Evolutionary conservation across 495 filamentous ascomycete species (phyloP).

Genomic region (Polyplosphaeria fusca): DNA sequence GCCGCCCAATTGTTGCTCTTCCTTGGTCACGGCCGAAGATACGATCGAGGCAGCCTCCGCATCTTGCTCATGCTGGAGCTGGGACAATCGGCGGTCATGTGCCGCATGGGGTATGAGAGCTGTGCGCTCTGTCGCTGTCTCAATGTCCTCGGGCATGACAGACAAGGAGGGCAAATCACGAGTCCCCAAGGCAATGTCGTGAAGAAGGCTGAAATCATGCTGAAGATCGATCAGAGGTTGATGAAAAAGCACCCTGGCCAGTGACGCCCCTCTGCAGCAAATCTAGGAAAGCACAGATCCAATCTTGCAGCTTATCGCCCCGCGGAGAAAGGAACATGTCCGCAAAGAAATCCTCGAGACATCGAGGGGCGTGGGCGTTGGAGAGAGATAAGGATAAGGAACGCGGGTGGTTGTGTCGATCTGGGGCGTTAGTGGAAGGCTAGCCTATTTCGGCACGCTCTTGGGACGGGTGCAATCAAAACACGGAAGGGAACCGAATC

Average conservation of each 20-base stretch:
- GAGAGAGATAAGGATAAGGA: background rate
- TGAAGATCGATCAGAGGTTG: conserved; percentile 3
- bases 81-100: conserved; percentile 37
- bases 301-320: background rate
- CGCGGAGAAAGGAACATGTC: background rate
- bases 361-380: background rate
- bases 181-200: background rate
- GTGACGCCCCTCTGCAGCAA: conserved; percentile 9
- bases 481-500: too few relatives aligned
- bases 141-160: conserved; percentile 15
- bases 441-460: too few relatives aligned
- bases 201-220: conserved; percentile 1
- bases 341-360: background rate
- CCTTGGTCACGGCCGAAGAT: conserved; percentile 41
- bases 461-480: too few relatives aligned
- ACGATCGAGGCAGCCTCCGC: conserved; percentile 40
- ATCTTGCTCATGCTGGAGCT: conserved; percentile 36
- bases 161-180: background rate
- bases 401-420: background rate
- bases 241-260: background rate
- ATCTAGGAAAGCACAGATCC: background rate
- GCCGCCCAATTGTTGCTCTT: conserved; percentile 45
- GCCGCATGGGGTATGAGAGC: conserved; percentile 34
- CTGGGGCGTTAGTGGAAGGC: too few relatives aligned
- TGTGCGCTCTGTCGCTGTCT: conserved; percentile 38